Base-by-base conservation (phyloP, 495 filamentous ascomycete genomes). In the Penicillium atrosanguineum region DNA sequence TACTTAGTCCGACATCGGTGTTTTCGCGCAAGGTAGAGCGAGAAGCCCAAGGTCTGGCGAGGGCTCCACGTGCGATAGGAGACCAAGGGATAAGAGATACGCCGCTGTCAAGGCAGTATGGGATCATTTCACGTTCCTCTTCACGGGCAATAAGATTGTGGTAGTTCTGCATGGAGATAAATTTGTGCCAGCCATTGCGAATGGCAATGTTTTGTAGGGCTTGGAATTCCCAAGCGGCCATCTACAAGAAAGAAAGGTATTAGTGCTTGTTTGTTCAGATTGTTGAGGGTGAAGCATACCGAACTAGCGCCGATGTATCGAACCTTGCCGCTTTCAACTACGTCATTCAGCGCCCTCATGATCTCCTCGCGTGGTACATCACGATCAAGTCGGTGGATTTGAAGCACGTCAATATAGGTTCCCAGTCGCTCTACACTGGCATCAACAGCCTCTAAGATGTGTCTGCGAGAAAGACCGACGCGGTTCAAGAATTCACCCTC, bases 111-210 rank as follows among this genome's bases (percentile, higher is more conserved):
- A 79, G 65, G 62, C 87, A 89, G 69, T 83, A 86, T 0, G 76
- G 72, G 59, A 79, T 86, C 84, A 88, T 88, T 67, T 89, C 87
- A 4, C 84, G 71, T 71, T 90, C 87, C 60, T 90, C 86, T 66
- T 90, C 86, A 4, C 87, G 73, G 64, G 87, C 87, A 8, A 86
- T 64, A 15, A 90, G 68, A 67, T 87, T 89, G 63, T 88, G 85
- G 23, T 79, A 74, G 55, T 84, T 84, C 62, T 89, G 86, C 86
- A 89, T 89, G 48, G 73, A 78, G 46, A 87, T 67, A 59, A 88
- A 89, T 55, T 79, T 77, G 78, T 84, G 87, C 87, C 86, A 90
- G 14, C 78, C 74, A 52, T 86, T 76, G 57, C 64, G 65, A 40
- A 74, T 69, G 9, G 78, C 78, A 3, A 69, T 65, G 51, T 71